Conservation (phyloP, 2,329 filamentous ascomycete species). For the Arachnopeziza araneosa region DNA sequence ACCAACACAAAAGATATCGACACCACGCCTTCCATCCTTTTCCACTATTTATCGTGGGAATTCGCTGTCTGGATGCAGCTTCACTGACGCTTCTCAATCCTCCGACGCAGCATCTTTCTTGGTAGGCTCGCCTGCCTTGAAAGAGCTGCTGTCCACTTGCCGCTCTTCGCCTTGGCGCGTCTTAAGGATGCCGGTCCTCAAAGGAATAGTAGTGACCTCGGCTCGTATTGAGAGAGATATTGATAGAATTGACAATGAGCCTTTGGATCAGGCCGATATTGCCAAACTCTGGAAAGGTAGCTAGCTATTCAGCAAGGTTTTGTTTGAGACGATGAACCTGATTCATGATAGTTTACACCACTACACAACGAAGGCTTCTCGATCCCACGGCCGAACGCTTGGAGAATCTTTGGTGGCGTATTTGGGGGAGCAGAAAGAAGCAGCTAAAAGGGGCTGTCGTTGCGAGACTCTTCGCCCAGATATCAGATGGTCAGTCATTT, state of each 20-base stretch:
- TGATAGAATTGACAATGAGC: constrained; percentile 40
- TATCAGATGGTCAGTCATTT: constrained; percentile 52
- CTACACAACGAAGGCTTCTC: constrained; percentile 50
- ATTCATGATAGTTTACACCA: constrained; percentile 49
- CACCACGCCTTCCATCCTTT: background rate
- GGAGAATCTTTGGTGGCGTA: constrained; percentile 63
- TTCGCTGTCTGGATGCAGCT: constrained; percentile 13
- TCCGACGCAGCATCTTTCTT: constrained; percentile 28
- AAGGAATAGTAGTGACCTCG: constrained; percentile 52
- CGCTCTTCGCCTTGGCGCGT: constrained; percentile 8
- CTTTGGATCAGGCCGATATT: constrained; percentile 43
- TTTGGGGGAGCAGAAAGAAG: constrained; percentile 48
- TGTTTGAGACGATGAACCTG: constrained; percentile 10
- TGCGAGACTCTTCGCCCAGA: constrained; percentile 51
- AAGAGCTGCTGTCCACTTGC: constrained; percentile 25
- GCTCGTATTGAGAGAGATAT: constrained; percentile 48
- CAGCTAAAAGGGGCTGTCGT: constrained; percentile 47
- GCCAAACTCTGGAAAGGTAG: constrained; percentile 53
- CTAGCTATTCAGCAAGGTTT: background rate
- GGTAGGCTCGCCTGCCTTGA: constrained; percentile 28
- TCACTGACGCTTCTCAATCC: constrained; percentile 5
- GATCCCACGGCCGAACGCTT: constrained; percentile 58
- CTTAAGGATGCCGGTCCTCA: constrained; percentile 38
- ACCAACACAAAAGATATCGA: background rate
- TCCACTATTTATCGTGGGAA: background rate